Conservation (phyloP, 495 filamentous ascomycete species). For the Penicillium lagena region DNA sequence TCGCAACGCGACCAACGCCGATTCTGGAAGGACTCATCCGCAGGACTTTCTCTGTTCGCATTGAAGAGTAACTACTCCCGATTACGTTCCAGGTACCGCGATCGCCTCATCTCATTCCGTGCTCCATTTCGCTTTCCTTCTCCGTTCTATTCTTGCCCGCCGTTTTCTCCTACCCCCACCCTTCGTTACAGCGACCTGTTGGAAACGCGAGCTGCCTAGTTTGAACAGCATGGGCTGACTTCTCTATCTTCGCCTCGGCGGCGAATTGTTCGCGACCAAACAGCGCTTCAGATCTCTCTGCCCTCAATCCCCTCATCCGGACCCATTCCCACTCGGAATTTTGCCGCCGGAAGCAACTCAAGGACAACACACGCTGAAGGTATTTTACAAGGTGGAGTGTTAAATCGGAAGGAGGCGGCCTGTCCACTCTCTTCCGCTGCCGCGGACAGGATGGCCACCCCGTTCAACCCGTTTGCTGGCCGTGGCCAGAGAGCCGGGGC, state of each 20-base stretch:
- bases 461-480: slow-evolving; percentile 28
- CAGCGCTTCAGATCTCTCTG: slow-evolving; percentile 1
- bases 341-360: neutral
- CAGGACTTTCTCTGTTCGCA: no score
- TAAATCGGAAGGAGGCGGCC: slow-evolving; percentile 4
- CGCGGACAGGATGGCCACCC: slow-evolving; percentile 33
- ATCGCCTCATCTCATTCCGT: no score
- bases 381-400: neutral
- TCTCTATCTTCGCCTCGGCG: slow-evolving; percentile 13
- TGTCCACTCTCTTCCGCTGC: slow-evolving; percentile 15
- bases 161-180: no score
- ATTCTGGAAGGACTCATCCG: no score
- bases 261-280: slow-evolving; percentile 5
- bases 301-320: neutral
- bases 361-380: neutral
- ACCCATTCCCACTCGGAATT: neutral
- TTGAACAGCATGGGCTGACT: slow-evolving; percentile 11
- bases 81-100: no score
- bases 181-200: no score
- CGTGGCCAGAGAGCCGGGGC: slow-evolving; percentile 24
- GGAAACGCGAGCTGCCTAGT: no score
- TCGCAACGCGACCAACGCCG: no score
- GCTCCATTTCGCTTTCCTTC: no score
- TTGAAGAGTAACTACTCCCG: no score
- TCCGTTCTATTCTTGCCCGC: no score